Percentiles rank a stretch among this genome's conserved stretches.
Conservation (phyloP, 257 asterid species). For the Salvia splendens region DNA sequence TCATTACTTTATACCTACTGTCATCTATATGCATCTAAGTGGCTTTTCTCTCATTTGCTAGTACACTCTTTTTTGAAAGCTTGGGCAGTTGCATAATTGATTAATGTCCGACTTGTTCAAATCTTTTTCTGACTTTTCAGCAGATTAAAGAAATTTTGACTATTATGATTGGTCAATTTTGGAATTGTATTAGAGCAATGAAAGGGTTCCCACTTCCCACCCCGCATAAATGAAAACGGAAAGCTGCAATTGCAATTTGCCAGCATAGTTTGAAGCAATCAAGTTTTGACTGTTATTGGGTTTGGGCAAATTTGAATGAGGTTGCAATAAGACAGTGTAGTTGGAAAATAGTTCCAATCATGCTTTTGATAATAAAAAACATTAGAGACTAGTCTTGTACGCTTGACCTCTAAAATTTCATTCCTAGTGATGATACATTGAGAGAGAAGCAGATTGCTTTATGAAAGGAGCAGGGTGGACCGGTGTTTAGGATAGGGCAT, state of each 20-base stretch:
- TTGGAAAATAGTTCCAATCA: too few species aligned
- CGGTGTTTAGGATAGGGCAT: too few species aligned
- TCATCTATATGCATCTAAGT: not conserved
- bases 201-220: not conserved
- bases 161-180: not conserved
- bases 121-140: conserved; percentile 12
- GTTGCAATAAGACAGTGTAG: too few species aligned
- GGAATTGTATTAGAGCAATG: not conserved
- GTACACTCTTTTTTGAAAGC: not conserved
- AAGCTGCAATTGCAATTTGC: not conserved
- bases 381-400: too few species aligned
- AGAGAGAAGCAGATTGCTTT: too few species aligned
- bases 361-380: too few species aligned
- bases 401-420: too few species aligned
- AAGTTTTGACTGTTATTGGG: too few species aligned
- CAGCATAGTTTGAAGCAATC: too few species aligned
- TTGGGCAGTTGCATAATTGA: conserved; percentile 5
- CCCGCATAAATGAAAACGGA: not conserved
- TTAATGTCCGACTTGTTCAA: not conserved
- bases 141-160: conserved; percentile 3
- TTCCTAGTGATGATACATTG: too few species aligned
- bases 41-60: not conserved
- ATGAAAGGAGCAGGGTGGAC: too few species aligned
- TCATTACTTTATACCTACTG: conserved; percentile 9
- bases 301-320: too few species aligned